A percentile compares a stretch with the other conserved stretches of the same genome.
Evolutionary conservation across 352 stramenopile species (phyloP).

Genomic region (Thalassiosira pacifica): DNA sequence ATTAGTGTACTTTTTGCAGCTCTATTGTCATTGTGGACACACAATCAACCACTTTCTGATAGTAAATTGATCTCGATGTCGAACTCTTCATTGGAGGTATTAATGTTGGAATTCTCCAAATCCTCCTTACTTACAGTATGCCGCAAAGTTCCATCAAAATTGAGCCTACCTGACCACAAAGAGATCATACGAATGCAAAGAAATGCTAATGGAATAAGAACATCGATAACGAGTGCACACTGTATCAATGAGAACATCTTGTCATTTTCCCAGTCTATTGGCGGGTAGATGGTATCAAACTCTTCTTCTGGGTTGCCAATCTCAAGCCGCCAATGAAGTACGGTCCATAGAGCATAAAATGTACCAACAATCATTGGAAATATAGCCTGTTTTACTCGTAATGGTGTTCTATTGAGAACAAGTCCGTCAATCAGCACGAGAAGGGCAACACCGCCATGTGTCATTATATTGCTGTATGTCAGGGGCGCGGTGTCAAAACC

Average conservation of each 20-base stretch:
- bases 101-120: background rate
- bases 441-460: slow-evolving; percentile 14
- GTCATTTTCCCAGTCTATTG: background rate
- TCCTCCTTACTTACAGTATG: background rate
- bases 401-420: slow-evolving; percentile 19
- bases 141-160: background rate
- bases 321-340: background rate
- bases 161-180: background rate
- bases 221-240: background rate
- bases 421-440: slow-evolving; percentile 25
- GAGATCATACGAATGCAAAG: background rate
- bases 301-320: slow-evolving; percentile 32
- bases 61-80: too few species aligned
- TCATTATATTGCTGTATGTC: background rate
- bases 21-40: too few species aligned
- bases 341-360: slow-evolving; percentile 21
- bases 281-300: background rate
- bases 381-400: slow-evolving; percentile 22
- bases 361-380: slow-evolving; percentile 2
- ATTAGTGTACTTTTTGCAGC: too few species aligned
- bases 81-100: background rate
- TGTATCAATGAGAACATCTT: background rate
- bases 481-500: background rate
- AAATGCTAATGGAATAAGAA: background rate
- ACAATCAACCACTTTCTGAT: too few species aligned